phyloP scores from a whole-genome alignment of 139 green algal genomes.

The Chlorella sorokiniana region DNA sequence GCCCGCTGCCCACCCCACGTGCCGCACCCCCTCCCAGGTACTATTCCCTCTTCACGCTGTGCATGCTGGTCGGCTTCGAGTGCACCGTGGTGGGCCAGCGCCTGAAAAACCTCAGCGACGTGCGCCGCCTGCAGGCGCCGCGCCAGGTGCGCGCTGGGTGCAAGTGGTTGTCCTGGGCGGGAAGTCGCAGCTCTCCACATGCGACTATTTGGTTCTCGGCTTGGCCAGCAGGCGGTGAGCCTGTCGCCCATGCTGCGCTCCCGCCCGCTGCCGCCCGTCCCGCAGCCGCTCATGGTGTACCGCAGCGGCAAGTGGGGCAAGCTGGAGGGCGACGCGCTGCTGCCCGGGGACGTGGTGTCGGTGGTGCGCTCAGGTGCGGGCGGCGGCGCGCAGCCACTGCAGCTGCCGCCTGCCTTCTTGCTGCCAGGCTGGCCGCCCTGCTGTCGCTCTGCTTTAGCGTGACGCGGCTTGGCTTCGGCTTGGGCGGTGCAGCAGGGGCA shows the following conservation, averaged over 20 bases:
- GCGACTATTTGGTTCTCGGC: too few relatives aligned
- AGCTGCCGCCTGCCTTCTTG: neutral
- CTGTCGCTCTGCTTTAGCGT: neutral
- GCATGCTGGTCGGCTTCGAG: slow-evolving; percentile 98
- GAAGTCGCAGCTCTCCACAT: neutral
- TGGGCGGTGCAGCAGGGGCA: too few relatives aligned
- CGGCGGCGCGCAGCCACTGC: neutral
- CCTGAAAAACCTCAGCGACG: slow-evolving; percentile 85
- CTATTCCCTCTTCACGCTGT: slow-evolving; percentile 98
- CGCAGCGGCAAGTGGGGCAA: slow-evolving; percentile 72
- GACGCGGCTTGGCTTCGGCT: neutral
- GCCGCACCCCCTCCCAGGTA: slow-evolving; percentile 59
- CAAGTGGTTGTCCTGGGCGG: neutral
- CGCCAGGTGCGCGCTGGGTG: slow-evolving; percentile 59
- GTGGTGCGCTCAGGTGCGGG: slow-evolving; percentile 51
- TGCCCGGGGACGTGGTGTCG: slow-evolving; percentile 96
- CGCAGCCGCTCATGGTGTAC: slow-evolving; percentile 50
- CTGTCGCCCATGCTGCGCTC: neutral
- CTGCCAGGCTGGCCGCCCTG: neutral
- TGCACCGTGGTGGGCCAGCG: slow-evolving; percentile 93
- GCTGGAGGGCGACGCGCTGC: slow-evolving; percentile 76
- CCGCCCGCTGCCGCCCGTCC: neutral
- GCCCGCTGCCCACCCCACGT: neutral
- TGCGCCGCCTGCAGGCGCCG: slow-evolving; percentile 81
- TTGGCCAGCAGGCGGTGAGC: neutral